These are phyloP conservation scores for Solanum paucissectum DNA, from an alignment of 257 asterid species.

Conservation along the genomic window DNA sequence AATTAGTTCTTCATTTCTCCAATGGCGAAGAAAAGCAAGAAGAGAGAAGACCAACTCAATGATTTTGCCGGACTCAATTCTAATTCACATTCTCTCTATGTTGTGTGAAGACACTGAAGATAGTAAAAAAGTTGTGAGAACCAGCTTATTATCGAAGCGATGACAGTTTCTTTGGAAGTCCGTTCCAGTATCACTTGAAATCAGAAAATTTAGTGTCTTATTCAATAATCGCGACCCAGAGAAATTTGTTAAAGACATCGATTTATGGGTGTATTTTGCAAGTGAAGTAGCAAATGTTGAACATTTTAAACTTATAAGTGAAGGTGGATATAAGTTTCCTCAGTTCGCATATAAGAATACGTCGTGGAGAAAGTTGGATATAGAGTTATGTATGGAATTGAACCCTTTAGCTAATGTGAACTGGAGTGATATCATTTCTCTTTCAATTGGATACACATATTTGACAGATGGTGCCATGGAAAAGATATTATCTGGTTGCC, in stretches of 20 bases:
- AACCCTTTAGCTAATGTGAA: neutral
- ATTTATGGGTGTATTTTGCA: neutral
- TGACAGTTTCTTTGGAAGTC: no score
- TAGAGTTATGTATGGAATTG: neutral
- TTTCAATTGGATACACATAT: neutral
- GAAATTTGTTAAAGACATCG: neutral
- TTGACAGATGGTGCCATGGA: neutral
- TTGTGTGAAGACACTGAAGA: no score
- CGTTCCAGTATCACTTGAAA: no score
- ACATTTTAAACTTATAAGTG: neutral
- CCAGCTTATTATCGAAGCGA: no score
- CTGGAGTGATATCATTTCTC: neutral
- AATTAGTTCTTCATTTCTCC: no score
- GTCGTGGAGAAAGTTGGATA: neutral
- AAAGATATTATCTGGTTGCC: neutral
- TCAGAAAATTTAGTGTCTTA: neutral
- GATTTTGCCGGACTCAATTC: no score
- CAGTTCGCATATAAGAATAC: neutral
- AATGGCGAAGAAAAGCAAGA: no score
- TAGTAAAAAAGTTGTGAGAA: no score
- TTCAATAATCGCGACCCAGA: no score
- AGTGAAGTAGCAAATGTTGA: neutral
- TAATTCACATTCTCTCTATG: no score
- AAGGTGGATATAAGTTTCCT: neutral
- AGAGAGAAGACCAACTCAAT: no score